Conservation (phyloP, 176 grass and related monocot species). For the Phoenix roebelenii region DNA sequence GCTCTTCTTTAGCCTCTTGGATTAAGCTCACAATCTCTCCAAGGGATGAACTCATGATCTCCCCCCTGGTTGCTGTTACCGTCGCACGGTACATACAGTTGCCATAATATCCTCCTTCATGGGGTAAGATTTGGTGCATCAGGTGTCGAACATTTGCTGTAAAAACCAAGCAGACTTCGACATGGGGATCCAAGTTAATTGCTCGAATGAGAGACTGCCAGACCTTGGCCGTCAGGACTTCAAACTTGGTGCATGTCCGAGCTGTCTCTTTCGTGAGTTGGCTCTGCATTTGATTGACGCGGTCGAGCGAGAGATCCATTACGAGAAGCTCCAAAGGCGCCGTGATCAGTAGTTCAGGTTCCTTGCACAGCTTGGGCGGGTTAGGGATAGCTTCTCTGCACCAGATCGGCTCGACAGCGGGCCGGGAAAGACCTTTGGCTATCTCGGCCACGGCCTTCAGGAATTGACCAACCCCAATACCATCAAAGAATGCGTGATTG, state of each 20-base stretch:
- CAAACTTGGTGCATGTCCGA: constrained; percentile 13
- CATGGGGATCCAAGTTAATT: neutral
- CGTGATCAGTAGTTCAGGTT: neutral
- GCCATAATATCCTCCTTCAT: neutral
- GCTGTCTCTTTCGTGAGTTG: neutral
- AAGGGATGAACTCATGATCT: neutral
- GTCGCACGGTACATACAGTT: constrained; percentile 1
- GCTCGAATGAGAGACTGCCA: constrained; percentile 11
- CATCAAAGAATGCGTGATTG: constrained; percentile 20
- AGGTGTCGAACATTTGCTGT: neutral
- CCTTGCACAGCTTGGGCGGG: neutral
- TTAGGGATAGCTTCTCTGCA: neutral
- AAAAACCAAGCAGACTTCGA: neutral
- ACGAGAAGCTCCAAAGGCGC: neutral
- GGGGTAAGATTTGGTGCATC: neutral
- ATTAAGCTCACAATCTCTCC: neutral
- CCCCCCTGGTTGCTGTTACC: neutral
- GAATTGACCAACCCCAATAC: constrained; percentile 9
- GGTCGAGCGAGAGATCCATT: neutral
- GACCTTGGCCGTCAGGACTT: constrained; percentile 6
- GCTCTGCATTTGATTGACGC: neutral
- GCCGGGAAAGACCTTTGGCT: neutral
- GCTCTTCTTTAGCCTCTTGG: neutral
- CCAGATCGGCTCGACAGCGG: neutral
- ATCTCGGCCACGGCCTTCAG: constrained; percentile 5